These are phyloP conservation scores for Apiospora saccharicola DNA, from an alignment of 2,329 filamentous ascomycete genomes.

Conservation along the genomic window DNA sequence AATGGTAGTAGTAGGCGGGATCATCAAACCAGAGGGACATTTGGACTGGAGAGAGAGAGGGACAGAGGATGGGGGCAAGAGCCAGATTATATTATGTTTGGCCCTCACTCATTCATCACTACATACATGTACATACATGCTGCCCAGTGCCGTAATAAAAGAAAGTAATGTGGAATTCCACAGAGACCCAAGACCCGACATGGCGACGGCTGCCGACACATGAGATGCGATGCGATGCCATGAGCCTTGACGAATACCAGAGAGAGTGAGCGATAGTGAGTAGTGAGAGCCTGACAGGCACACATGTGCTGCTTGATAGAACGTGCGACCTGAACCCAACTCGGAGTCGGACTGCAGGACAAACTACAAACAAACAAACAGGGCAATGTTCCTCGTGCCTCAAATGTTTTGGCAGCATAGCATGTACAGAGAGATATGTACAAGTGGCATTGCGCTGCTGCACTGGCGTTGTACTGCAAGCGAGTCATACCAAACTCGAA, in stretches of 20 bases:
- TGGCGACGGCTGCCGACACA: neutral
- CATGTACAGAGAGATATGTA: neutral
- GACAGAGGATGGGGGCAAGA: neutral
- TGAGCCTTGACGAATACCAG: neutral
- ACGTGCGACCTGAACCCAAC: neutral
- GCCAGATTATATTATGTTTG: neutral
- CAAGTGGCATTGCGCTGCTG: neutral
- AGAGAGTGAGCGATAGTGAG: neutral
- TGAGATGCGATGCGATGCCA: neutral
- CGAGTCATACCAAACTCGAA: neutral
- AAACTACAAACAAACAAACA: neutral
- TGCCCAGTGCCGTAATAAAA: neutral
- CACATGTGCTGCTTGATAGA: neutral
- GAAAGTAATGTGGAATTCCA: neutral
- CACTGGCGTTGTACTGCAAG: neutral
- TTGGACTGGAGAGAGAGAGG: neutral
- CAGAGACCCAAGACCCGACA: neutral
- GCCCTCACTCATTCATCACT: neutral
- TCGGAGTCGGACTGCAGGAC: neutral
- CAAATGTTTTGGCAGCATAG: neutral
- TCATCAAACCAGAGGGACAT: conserved; percentile 10
- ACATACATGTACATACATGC: neutral
- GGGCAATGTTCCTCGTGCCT: conserved; percentile 20
- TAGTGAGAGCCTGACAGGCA: neutral
- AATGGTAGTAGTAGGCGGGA: neutral